Base-by-base conservation (phyloP, 768 basidiomycete species). In the Pleurotus citrinopileatus region DNA sequence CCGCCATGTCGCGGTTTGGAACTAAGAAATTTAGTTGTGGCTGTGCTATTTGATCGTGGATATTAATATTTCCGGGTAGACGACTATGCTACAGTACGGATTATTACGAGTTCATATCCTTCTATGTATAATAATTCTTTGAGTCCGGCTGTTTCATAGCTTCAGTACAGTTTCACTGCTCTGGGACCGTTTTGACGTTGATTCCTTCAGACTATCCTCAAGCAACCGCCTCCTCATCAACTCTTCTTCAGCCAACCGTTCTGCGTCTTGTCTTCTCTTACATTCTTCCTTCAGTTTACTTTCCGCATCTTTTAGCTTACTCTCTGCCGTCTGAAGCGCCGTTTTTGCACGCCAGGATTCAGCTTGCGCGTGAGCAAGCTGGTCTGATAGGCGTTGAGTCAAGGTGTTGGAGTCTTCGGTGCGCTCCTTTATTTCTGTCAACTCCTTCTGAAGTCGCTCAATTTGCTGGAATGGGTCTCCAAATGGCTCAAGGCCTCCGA, bases 321-420 rank as follows among this genome's bases (percentile, higher is more conserved):
- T 72, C 63, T 90, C 85, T 19, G 79, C 69, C 25, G 73, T 71
- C 62, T 77, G 76, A 23, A 89, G 67, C 19, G 78, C 74, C 34
- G 82, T 73, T 60, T 79, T 78, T 26, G 79, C 73, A 52, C 81
- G 72, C 45, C 81, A 75, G 1, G 77, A 74, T 58, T 89, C 87
- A 32, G 80, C 71, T 57, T 87, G 81, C 7, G 80, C 82, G 56
- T 83, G 79, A 7, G 79, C 73, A n/a, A 91, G 74, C 61, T 89
- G 84, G 62, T 87, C 86, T 15, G 87, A 79, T 57, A 91, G 74
- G 54, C 81, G 75, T 51, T 83, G 67, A 2, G 86, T 86, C 25
- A 82, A 75, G 4, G 81, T 81, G 53, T 85, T 77, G 4, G 87
- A 84, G 57, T 89, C 85, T 19, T 84, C 77, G 15, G 86, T 80